A percentile compares a stretch with the other conserved stretches of the same genome.
Conservation (phyloP, 73 alveolate species). For the Paramecium pentaurelia region DNA sequence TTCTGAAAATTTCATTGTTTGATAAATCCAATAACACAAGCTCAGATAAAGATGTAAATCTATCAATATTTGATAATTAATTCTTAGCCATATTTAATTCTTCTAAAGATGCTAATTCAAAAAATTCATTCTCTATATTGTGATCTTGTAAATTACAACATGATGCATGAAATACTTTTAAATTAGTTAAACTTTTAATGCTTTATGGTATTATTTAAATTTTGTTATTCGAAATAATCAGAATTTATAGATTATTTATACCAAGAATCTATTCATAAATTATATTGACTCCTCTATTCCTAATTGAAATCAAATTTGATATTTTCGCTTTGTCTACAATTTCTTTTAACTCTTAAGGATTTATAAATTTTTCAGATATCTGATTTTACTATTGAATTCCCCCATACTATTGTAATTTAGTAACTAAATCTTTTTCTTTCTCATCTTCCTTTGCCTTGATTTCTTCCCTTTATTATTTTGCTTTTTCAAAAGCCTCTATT, state of each 20-base stretch:
- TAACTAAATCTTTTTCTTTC: neutral
- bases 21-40: neutral
- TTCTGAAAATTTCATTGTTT: neutral
- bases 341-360: neutral
- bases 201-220: neutral
- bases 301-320: neutral
- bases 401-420: neutral
- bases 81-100: conserved; percentile 12
- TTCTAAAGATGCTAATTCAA: neutral
- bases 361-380: neutral
- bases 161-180: conserved; percentile 28
- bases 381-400: neutral
- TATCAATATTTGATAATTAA: neutral
- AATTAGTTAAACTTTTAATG: neutral
- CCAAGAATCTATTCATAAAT: neutral
- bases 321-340: neutral
- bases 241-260: neutral
- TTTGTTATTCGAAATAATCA: neutral
- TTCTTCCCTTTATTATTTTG: neutral
- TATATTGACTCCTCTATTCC: neutral
- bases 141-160: neutral
- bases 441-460: neutral
- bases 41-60: neutral
- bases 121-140: neutral
- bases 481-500: neutral